phyloP scores from a whole-genome alignment of 169 alveolate genomes.

The Plasmodium chabaudi region DNA sequence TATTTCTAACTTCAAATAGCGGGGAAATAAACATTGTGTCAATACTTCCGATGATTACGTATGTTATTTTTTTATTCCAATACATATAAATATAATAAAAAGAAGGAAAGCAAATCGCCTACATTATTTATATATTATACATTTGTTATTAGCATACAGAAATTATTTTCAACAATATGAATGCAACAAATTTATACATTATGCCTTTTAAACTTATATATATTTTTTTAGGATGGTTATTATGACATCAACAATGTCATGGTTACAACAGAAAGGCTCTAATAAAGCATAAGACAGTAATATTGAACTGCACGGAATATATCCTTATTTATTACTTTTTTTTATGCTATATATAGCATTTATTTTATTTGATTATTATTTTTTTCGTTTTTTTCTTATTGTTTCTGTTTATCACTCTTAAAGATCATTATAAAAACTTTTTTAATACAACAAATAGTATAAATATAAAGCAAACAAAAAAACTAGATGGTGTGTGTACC shows the following conservation, averaged over 20 bases:
- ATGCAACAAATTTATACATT: neutral
- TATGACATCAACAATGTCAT: slow-evolving; percentile 59
- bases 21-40: slow-evolving; percentile 55
- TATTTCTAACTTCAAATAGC: slow-evolving; percentile 38
- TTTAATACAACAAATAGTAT: neutral
- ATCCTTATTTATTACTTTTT: slow-evolving; percentile 1
- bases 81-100: neutral
- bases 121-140: no score
- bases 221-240: slow-evolving; percentile 37
- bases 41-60: slow-evolving; percentile 40
- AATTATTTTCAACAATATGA: no score
- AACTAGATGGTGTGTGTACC: no score
- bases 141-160: no score
- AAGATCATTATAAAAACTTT: neutral
- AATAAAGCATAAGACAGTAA: slow-evolving; percentile 28
- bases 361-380: slow-evolving; percentile 1
- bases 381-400: neutral
- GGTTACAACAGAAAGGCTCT: slow-evolving; percentile 43
- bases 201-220: neutral
- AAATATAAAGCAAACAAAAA: neutral
- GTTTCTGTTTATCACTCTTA: neutral
- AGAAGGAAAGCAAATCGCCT: neutral
- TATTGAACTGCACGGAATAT: slow-evolving; percentile 3
- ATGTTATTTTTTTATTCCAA: slow-evolving; percentile 8
- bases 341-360: neutral